phyloP scores from a whole-genome alignment of 805 yeast genomes.

The Alloascoidea africana region DNA sequence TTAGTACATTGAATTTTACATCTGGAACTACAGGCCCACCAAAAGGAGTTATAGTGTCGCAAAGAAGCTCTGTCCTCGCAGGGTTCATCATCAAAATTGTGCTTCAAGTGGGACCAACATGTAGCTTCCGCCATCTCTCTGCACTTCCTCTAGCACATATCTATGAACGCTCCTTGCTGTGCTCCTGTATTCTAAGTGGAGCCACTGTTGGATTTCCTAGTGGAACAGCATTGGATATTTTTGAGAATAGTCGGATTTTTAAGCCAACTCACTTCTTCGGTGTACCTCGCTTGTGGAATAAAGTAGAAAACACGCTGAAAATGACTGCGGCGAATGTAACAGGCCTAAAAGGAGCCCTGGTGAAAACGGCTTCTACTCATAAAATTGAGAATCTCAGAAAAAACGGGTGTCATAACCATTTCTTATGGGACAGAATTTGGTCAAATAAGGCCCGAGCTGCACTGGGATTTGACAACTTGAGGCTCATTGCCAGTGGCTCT shows the following conservation, averaged over 20 bases:
- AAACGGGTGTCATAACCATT: constrained; percentile 23
- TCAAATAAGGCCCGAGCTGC: constrained; percentile 27
- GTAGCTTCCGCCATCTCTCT: constrained; percentile 3
- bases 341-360: constrained; percentile 26
- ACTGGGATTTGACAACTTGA: constrained; percentile 30
- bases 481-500: constrained; percentile 35
- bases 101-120: constrained; percentile 11
- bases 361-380: constrained; percentile 26
- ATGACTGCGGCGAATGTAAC: constrained; percentile 27
- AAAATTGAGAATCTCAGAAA: constrained; percentile 19
- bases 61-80: constrained; percentile 25
- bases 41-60: constrained; percentile 20
- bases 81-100: constrained; percentile 24
- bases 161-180: constrained; percentile 32
- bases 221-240: constrained; percentile 32
- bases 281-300: constrained; percentile 51
- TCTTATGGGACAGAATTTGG: constrained; percentile 21
- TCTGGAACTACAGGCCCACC: constrained; percentile 22
- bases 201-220: constrained; percentile 39
- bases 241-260: constrained; percentile 40
- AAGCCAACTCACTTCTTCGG: constrained; percentile 40
- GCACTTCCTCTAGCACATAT: constrained; percentile 47
- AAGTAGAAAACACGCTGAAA: constrained; percentile 46
- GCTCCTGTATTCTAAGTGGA: constrained; percentile 31
- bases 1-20: constrained; percentile 14